These are phyloP conservation scores for Musa schizocarpa DNA, from an alignment of 176 grass and related monocot genomes.

Conservation along the genomic window DNA sequence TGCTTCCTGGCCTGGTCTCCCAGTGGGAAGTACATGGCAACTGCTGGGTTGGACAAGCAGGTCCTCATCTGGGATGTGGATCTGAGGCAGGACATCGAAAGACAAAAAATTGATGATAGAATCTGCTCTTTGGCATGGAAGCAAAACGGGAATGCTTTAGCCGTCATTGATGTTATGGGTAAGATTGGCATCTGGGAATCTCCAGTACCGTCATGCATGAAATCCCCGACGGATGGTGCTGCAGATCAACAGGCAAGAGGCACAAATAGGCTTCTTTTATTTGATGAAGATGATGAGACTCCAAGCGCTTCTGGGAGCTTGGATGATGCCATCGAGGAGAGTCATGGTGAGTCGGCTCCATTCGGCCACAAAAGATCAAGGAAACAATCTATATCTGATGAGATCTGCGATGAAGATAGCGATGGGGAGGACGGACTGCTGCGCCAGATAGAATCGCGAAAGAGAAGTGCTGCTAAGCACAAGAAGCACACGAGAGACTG, in stretches of 20 bases:
- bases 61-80: slow-evolving; percentile 96
- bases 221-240: slow-evolving; percentile 60
- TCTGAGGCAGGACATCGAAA: slow-evolving; percentile 83
- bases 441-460: slow-evolving; percentile 45
- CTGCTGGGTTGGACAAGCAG: slow-evolving; percentile 67
- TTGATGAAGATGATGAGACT: slow-evolving; percentile 67
- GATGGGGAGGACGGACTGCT: slow-evolving; percentile 51
- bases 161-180: slow-evolving; percentile 64
- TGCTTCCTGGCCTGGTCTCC: slow-evolving; percentile 83
- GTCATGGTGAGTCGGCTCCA: slow-evolving; percentile 39
- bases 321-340: slow-evolving; percentile 57
- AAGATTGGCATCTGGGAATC: slow-evolving; percentile 85
- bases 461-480: slow-evolving; percentile 45
- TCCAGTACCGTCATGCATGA: slow-evolving; percentile 55
- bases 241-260: slow-evolving; percentile 25
- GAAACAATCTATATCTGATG: slow-evolving; percentile 32
- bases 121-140: slow-evolving; percentile 80
- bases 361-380: slow-evolving; percentile 44
- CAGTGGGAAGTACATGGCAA: slow-evolving; percentile 78
- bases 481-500: slow-evolving; percentile 20
- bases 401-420: slow-evolving; percentile 35
- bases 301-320: slow-evolving; percentile 51
- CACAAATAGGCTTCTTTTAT: slow-evolving; percentile 35
- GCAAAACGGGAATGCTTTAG: slow-evolving; percentile 65
- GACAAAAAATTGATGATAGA: slow-evolving; percentile 73